Conservation (phyloP, 345 rosid species). For the Eucalyptus pumila region DNA sequence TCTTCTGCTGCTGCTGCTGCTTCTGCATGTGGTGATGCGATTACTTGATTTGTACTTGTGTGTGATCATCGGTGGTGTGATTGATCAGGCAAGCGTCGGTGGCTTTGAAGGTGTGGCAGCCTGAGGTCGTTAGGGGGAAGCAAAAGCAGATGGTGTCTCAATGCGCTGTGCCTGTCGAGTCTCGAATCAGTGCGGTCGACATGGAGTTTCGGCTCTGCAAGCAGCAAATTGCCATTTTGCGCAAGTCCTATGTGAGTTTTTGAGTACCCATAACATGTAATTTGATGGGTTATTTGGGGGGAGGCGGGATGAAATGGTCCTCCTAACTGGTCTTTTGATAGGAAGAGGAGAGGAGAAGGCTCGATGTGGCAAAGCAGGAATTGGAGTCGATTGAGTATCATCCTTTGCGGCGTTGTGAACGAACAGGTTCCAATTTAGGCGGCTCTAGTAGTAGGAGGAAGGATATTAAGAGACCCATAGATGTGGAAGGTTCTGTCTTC, state of each 20-base stretch:
- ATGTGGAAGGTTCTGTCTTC: conserved; percentile 19
- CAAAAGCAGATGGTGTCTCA: conserved; percentile 80
- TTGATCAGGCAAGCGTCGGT: conserved; percentile 72
- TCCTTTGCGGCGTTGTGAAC: conserved; percentile 48
- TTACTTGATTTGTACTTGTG: background rate
- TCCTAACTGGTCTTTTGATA: background rate
- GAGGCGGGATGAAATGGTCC: background rate
- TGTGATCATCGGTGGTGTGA: background rate
- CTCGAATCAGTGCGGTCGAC: conserved; percentile 40
- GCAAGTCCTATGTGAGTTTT: conserved; percentile 53
- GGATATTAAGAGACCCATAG: conserved; percentile 23
- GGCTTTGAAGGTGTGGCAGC: conserved; percentile 96
- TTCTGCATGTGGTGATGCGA: background rate
- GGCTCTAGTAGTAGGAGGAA: conserved; percentile 12
- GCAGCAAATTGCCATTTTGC: conserved; percentile 43
- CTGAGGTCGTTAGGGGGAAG: conserved; percentile 48
- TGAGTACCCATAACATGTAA: background rate
- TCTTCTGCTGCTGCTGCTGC: no score
- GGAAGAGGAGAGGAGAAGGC: conserved; percentile 46
- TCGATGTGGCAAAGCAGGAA: conserved; percentile 41
- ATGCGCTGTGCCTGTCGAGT: conserved; percentile 53
- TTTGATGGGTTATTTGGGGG: background rate
- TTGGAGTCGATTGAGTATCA: conserved; percentile 63
- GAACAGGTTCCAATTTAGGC: background rate
- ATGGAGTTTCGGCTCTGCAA: conserved; percentile 85